Evolutionary conservation across 768 basidiomycete species (phyloP), one percentile per base, ranked within the genome.

Genomic region (Serendipita indica): DNA sequence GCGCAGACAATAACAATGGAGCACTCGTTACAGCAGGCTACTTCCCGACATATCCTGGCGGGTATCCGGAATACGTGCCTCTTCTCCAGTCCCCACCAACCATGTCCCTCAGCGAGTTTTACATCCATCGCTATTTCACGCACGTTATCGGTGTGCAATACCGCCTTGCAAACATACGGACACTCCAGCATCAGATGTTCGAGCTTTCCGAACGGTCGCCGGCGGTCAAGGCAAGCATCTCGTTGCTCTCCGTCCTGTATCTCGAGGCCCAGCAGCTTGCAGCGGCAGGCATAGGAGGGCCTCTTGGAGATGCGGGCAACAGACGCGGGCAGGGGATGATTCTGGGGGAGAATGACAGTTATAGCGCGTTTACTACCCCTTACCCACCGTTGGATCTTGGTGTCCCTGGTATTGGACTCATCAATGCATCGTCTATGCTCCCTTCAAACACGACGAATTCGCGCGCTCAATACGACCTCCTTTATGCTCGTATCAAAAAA

Each of bases 101-200:
- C 16, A 27, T 54, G 22, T 54, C 49, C 32, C 49, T n/a, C 22
- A 43, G 41, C n/a, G 49, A 54, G 7, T 54, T 54, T 28, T 30
- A 54, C 32, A n/a, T 25, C 30, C 25, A 30, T 7, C 22, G 49
- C 7, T 54, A 54, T 28, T 54, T 54, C 25, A 30, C 22, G 4
- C 22, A 54, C 22, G 49, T 54, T n/a, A 54, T 54, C 10, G 49
- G 49, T 4, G 49, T 54, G 7, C 49, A 54, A 18, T 54, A 54
- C n/a, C 49, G 49, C 7, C 25, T 54, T 16, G 49, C 49, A 20
- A 54, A 54, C 49, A 18, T 25, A 20, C 22, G 32, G 32, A 54
- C 49, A 10, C 49, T 54, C n/a, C 49, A n/a, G 30, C 49, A 18
- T n/a, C 22, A 22, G 7, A 54, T 54, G 49, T 54, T 33, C 30